Evolutionary conservation across 163 green algal genomes (phyloP).

Genomic region (Chlamydomonas reinhardtii): DNA sequence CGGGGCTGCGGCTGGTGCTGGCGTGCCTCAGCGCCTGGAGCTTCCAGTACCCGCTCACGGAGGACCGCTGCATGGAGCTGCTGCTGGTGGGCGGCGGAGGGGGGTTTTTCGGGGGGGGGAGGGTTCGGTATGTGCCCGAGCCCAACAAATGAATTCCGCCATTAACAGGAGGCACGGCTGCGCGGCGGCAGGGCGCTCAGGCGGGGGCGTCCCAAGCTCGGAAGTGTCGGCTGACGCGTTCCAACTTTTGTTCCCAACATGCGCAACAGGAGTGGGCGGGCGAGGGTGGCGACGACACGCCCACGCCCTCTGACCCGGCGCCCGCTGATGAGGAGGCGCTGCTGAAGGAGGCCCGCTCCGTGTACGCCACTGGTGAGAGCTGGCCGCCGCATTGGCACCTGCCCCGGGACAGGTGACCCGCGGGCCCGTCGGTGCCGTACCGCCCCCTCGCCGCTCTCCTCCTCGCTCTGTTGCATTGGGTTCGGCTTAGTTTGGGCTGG

Average conservation of each 20-base stretch:
- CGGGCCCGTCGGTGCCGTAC: too few species aligned
- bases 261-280: conserved; percentile 44
- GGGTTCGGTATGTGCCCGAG: too few species aligned
- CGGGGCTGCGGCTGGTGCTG: conserved; percentile 63
- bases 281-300: conserved; percentile 36
- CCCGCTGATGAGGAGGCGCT: conserved; percentile 37
- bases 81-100: conserved; percentile 45
- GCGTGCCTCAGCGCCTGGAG: conserved; percentile 60
- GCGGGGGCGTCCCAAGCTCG: too few species aligned
- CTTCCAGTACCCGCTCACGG: conserved; percentile 66
- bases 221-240: too few species aligned
- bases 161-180: too few species aligned
- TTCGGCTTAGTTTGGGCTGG: too few species aligned
- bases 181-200: too few species aligned
- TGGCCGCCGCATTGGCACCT: too few species aligned
- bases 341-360: conserved; percentile 59
- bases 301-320: conserved; percentile 20
- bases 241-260: background rate
- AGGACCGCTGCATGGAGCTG: conserved; percentile 60
- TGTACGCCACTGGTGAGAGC: conserved; percentile 63
- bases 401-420: too few species aligned
- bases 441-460: too few species aligned
- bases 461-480: too few species aligned
- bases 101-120: background rate
- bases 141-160: too few species aligned